Percentiles rank a stretch among this genome's conserved stretches.
Conservation (phyloP, 2,329 filamentous ascomycete genomes). For the Sphaerulina musiva region DNA sequence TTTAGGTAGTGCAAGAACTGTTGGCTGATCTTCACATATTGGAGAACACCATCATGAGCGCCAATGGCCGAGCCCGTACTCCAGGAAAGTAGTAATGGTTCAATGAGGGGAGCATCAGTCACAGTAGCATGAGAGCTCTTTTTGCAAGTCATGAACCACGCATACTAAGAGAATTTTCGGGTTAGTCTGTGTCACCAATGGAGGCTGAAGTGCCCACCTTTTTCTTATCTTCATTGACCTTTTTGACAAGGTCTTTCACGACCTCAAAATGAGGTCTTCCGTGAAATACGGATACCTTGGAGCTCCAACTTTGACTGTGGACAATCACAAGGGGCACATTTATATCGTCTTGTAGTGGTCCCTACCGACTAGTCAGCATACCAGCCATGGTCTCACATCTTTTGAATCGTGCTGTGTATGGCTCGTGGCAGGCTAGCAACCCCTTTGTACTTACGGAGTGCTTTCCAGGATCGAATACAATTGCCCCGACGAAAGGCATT, state of each 20-base stretch:
- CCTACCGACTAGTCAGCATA: conserved; percentile 25
- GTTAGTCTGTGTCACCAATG: background rate
- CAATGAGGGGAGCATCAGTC: conserved; percentile 60
- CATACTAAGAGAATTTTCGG: conserved; percentile 2
- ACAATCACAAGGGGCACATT: conserved; percentile 54
- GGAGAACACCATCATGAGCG: conserved; percentile 49
- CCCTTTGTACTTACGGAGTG: conserved; percentile 33
- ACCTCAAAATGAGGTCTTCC: conserved; percentile 59
- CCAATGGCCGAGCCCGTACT: conserved; percentile 57
- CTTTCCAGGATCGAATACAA: conserved; percentile 62
- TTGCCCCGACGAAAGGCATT: conserved; percentile 50
- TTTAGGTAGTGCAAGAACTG: conserved; percentile 51
- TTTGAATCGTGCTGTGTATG: no score
- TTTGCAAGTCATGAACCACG: conserved; percentile 42
- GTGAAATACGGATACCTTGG: conserved; percentile 52
- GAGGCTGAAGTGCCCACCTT: conserved; percentile 22
- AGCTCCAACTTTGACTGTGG: conserved; percentile 61
- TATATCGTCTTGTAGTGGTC: conserved; percentile 55
- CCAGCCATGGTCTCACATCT: no score
- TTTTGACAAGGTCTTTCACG: conserved; percentile 51
- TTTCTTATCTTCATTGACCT: conserved; percentile 39
- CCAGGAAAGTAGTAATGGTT: conserved; percentile 55
- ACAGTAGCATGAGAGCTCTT: conserved; percentile 53
- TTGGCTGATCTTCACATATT: conserved; percentile 55
- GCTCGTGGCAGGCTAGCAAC: no score